A percentile compares a stretch with the other conserved stretches of the same genome.
These are phyloP conservation scores for Chrysanthemum seticuspe DNA, from an alignment of 129 eudicot species.

Conservation along the genomic window DNA sequence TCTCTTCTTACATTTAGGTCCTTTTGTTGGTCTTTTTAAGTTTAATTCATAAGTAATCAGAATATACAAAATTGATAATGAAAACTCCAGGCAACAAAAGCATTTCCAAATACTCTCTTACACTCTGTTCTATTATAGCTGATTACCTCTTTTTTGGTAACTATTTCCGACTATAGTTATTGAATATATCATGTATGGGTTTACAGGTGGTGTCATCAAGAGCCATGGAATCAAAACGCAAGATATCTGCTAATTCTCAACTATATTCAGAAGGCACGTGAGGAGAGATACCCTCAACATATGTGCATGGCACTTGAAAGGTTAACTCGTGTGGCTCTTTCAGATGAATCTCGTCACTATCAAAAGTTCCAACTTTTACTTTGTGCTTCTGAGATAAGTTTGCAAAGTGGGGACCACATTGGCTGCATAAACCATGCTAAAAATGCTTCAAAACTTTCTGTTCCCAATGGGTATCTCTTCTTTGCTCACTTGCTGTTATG, in stretches of 20 bases:
- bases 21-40: neutral
- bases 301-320: conserved; percentile 52
- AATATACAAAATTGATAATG: neutral
- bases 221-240: conserved; percentile 81
- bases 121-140: neutral
- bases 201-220: conserved; percentile 76
- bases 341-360: conserved; percentile 44
- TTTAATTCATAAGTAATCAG: neutral
- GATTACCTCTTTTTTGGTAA: neutral
- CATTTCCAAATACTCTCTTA: neutral
- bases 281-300: conserved; percentile 68
- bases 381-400: conserved; percentile 74
- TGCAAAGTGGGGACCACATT: conserved; percentile 52
- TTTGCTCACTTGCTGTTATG: conserved; percentile 74
- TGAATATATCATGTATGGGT: neutral
- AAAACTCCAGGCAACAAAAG: neutral
- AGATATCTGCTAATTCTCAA: conserved; percentile 69
- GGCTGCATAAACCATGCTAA: conserved; percentile 56
- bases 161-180: neutral
- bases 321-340: conserved; percentile 53
- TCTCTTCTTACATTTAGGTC: neutral
- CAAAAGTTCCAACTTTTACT: conserved; percentile 70
- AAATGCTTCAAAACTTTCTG: conserved; percentile 49
- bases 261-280: conserved; percentile 78
- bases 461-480: conserved; percentile 53